Conservation (phyloP, 768 basidiomycete genomes). For the Phanerochaete sordida region DNA sequence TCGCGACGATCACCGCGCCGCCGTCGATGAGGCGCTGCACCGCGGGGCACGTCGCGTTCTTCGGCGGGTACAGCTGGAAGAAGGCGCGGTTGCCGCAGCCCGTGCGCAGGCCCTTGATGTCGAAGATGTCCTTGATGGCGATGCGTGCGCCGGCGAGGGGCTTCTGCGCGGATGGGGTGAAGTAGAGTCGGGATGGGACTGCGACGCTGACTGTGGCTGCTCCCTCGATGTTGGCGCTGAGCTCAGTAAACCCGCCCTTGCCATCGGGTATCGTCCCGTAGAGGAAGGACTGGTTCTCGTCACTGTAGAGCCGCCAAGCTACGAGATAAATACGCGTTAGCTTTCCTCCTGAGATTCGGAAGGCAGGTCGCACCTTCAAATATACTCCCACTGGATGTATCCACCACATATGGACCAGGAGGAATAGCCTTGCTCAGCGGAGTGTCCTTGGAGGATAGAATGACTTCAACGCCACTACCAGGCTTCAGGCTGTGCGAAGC, state of each 20-base stretch:
- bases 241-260: constrained; percentile 26
- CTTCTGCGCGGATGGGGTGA: constrained; percentile 24
- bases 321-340: neutral
- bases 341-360: neutral
- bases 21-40: constrained; percentile 43
- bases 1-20: constrained; percentile 51
- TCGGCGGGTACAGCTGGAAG: constrained; percentile 31
- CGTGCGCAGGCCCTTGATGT: constrained; percentile 34
- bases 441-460: constrained; percentile 12
- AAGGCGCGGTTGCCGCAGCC: constrained; percentile 35
- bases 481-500: constrained; percentile 8
- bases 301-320: constrained; percentile 39
- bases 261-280: constrained; percentile 39
- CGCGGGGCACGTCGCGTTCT: constrained; percentile 35
- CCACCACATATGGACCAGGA: constrained; percentile 25
- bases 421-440: constrained; percentile 14
- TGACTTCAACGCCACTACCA: constrained; percentile 5
- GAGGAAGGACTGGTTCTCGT: constrained; percentile 40
- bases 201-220: constrained; percentile 34
- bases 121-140: constrained; percentile 46
- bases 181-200: constrained; percentile 46
- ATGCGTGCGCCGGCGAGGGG: constrained; percentile 45
- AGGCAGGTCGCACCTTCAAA: constrained; percentile 21
- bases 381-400: constrained; percentile 19
- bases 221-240: constrained; percentile 21